Conservation (phyloP, 331 rosid genomes). For the Telfairia occidentalis region DNA sequence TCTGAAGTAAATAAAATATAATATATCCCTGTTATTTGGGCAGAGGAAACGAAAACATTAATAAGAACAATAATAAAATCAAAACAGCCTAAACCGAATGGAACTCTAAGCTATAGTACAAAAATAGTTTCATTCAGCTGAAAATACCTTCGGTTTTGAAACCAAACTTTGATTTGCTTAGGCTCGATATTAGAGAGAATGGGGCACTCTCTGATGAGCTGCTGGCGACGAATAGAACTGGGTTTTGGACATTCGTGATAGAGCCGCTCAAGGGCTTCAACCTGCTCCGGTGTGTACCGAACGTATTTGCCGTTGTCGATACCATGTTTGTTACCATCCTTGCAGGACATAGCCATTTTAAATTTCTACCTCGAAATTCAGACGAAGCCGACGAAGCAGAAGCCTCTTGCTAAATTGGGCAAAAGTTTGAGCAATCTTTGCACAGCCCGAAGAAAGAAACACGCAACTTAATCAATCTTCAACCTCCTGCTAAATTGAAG, state of each 20-base stretch:
- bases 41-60: neutral
- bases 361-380: conserved; percentile 15
- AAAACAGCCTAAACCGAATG: neutral
- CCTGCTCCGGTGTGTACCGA: conserved; percentile 99
- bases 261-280: conserved; percentile 98
- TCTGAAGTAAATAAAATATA: neutral
- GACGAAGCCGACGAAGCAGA: conserved; percentile 5
- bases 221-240: conserved; percentile 97
- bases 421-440: neutral
- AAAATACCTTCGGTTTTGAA: conserved; percentile 82
- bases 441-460: conserved; percentile 9
- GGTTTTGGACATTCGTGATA: conserved; percentile 99
- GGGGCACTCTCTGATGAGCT: conserved; percentile 91
- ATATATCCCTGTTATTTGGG: neutral
- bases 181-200: conserved; percentile 95
- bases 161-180: conserved; percentile 97
- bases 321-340: conserved; percentile 71
- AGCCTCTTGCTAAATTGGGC: conserved; percentile 12
- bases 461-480: conserved; percentile 4
- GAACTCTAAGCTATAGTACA: neutral
- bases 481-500: conserved; percentile 2
- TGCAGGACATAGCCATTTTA: conserved; percentile 91
- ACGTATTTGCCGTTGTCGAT: conserved; percentile 93
- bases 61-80: neutral
- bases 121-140: neutral